Conservation (phyloP, 1,284 basidiomycete genomes). For the Cutaneotrichosporon arboriforme region DNA sequence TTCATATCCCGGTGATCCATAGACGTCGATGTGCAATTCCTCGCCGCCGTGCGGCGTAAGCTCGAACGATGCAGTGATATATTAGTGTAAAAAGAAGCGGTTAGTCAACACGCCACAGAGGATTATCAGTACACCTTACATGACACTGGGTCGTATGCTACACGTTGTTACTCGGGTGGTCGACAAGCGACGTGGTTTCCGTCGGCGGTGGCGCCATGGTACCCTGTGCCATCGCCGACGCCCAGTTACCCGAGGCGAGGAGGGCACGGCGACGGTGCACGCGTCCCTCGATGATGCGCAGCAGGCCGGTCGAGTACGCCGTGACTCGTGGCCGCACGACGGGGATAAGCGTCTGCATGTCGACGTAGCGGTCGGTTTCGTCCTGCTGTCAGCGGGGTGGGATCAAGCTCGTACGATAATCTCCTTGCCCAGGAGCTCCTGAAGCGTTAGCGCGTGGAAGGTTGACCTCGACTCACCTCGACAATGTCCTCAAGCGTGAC, state of each 20-base stretch:
- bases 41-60: too few relatives aligned
- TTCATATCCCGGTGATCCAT: too few relatives aligned
- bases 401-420: slow-evolving; percentile 32
- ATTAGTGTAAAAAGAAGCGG: too few relatives aligned
- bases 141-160: too few relatives aligned
- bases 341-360: slow-evolving; percentile 33
- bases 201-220: too few relatives aligned
- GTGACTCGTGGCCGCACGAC: slow-evolving; percentile 9
- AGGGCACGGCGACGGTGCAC: slow-evolving; percentile 3
- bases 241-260: background rate
- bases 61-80: too few relatives aligned
- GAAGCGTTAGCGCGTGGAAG: background rate
- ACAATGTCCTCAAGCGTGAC: slow-evolving; percentile 57
- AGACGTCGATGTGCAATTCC: too few relatives aligned
- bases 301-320: slow-evolving; percentile 18
- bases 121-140: too few relatives aligned
- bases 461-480: slow-evolving; percentile 40
- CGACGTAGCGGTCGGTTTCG: slow-evolving; percentile 43
- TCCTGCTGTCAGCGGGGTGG: slow-evolving; percentile 23
- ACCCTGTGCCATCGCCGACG: too few relatives aligned
- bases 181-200: too few relatives aligned
- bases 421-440: slow-evolving; percentile 43
- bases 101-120: too few relatives aligned
- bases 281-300: slow-evolving; percentile 39
- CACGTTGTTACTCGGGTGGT: background rate